Evolutionary conservation across 768 basidiomycete species (phyloP).

Genomic region (Sarcodon sp.): DNA sequence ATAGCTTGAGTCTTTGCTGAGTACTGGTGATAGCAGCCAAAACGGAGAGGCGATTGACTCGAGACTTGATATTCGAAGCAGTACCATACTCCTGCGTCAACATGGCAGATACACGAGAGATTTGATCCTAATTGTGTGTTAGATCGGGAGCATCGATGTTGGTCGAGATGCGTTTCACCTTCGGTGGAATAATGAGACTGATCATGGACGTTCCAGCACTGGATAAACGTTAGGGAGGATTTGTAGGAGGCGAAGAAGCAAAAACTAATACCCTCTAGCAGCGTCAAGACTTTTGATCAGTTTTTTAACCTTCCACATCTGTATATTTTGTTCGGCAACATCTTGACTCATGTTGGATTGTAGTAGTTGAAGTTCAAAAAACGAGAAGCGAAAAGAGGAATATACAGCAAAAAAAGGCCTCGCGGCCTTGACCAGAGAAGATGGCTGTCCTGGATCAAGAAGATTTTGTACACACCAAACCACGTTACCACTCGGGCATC

Average conservation of each 20-base stretch:
- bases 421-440: too few species aligned
- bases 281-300: constrained; percentile 96
- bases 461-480: too few species aligned
- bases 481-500: too few species aligned
- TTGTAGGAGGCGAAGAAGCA: neutral
- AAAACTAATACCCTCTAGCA: constrained; percentile 58
- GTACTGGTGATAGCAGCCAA: constrained; percentile 97
- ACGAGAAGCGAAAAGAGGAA: too few species aligned
- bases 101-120: constrained; percentile 90
- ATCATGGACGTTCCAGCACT: constrained; percentile 99
- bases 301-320: constrained; percentile 98
- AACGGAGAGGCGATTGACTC: constrained; percentile 95
- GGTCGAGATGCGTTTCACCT: constrained; percentile 30
- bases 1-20: constrained; percentile 93
- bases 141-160: constrained; percentile 5
- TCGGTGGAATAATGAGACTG: constrained; percentile 92
- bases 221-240: constrained; percentile 11
- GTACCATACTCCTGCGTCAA: constrained; percentile 97
- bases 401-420: too few species aligned
- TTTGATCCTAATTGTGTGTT: constrained; percentile 56
- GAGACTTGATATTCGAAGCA: constrained; percentile 99
- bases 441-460: too few species aligned
- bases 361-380: neutral
- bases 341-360: constrained; percentile 66
- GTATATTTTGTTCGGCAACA: constrained; percentile 86